phyloP scores from a whole-genome alignment of 1,284 basidiomycete genomes.

The Calocybe gambosa region DNA sequence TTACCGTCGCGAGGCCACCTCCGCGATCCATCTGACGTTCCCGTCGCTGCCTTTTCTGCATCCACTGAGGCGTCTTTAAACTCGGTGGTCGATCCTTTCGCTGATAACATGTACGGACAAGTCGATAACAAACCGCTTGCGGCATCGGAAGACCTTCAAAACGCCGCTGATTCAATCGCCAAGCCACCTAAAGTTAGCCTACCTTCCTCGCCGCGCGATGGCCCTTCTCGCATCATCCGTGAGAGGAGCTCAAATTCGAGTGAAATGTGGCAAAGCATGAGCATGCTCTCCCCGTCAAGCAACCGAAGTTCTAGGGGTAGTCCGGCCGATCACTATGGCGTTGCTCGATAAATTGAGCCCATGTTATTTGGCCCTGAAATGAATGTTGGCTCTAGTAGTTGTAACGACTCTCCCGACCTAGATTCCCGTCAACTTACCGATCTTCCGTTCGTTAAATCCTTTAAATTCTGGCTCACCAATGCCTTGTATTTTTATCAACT shows the following conservation, averaged over 20 bases:
- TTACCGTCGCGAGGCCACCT: slow-evolving; percentile 20
- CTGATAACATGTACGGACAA: slow-evolving; percentile 13
- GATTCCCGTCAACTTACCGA: not conserved
- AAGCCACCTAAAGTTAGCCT: slow-evolving; percentile 10
- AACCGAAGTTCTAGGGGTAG: slow-evolving; percentile 11
- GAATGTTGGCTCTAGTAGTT: too few species aligned
- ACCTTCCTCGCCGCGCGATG: slow-evolving; percentile 14
- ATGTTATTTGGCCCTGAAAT: too few species aligned
- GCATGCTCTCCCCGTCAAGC: not conserved
- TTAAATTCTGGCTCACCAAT: not conserved
- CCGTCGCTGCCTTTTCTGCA: slow-evolving; percentile 22
- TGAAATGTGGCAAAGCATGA: slow-evolving; percentile 8
- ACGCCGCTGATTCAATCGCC: slow-evolving; percentile 4
- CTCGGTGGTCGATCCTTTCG: slow-evolving; percentile 22
- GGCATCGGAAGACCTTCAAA: slow-evolving; percentile 2
- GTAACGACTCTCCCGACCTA: not conserved
- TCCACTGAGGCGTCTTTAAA: slow-evolving; percentile 19
- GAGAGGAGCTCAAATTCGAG: slow-evolving; percentile 1
- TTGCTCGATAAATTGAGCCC: slow-evolving; percentile 13
- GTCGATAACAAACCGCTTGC: slow-evolving; percentile 4
- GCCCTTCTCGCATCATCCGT: not conserved
- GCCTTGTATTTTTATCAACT: slow-evolving; percentile 4
- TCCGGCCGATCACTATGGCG: slow-evolving; percentile 21
- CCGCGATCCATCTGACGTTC: slow-evolving; percentile 27
- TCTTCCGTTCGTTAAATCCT: not conserved